Evolutionary conservation across 2,329 filamentous ascomycete genomes (phyloP).

Genomic region (Sporothrix euskadiensis): DNA sequence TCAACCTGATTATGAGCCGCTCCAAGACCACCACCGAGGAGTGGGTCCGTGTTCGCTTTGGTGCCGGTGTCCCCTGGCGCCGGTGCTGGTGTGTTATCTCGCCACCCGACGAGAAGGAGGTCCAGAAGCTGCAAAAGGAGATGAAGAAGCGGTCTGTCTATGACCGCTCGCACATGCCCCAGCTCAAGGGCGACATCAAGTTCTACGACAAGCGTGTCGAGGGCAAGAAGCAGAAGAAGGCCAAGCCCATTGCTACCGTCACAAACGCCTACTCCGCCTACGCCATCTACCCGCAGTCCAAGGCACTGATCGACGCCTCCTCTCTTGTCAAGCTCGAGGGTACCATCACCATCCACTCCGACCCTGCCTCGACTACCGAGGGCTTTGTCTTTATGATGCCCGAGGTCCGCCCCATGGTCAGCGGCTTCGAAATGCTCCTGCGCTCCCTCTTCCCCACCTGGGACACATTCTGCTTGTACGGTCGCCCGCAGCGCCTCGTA

Average conservation of each 20-base stretch:
- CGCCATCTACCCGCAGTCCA: conserved; percentile 92
- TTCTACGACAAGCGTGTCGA: conserved; percentile 82
- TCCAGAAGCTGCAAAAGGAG: conserved; percentile 78
- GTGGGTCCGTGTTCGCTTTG: conserved; percentile 94
- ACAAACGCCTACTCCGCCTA: conserved; percentile 89
- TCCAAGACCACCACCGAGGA: conserved; percentile 77
- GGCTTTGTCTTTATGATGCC: conserved; percentile 99
- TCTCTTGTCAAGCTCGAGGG: conserved; percentile 94
- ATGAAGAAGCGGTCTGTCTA: conserved; percentile 81
- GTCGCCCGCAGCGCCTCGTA: conserved; percentile 80
- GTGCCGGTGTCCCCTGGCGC: conserved; percentile 92
- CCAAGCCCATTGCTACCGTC: conserved; percentile 85
- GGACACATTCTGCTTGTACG: conserved; percentile 89
- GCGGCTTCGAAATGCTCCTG: conserved; percentile 92
- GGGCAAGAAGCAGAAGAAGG: conserved; percentile 87
- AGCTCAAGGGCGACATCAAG: conserved; percentile 84
- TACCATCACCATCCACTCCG: conserved; percentile 80
- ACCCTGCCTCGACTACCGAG: conserved; percentile 74
- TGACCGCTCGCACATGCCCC: conserved; percentile 65
- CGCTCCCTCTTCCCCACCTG: conserved; percentile 91
- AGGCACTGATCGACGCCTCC: conserved; percentile 89
- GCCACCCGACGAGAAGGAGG: conserved; percentile 92
- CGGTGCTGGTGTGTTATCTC: conserved; percentile 95
- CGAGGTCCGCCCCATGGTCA: conserved; percentile 86
- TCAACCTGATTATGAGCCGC: conserved; percentile 83